Conservation (phyloP, 495 filamentous ascomycete species). For the Talaromyces thailandensis region DNA sequence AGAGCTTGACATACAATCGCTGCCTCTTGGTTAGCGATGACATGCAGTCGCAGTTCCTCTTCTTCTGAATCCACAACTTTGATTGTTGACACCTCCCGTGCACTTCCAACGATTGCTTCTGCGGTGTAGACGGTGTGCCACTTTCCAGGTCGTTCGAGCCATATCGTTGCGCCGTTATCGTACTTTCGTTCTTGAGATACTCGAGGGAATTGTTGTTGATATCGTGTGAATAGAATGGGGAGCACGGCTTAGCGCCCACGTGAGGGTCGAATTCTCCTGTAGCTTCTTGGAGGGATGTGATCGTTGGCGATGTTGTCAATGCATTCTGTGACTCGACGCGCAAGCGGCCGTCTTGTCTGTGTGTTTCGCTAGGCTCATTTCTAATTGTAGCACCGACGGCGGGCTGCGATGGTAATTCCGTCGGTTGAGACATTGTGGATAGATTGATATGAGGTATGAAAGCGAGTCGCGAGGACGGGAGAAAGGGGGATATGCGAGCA, state of each 20-base stretch:
- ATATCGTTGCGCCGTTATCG: conserved; percentile 14
- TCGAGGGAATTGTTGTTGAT: conserved; percentile 42
- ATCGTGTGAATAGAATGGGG: conserved; percentile 51
- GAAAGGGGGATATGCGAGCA: neutral
- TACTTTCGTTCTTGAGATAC: conserved; percentile 27
- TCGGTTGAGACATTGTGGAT: conserved; percentile 1
- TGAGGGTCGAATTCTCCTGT: conserved; percentile 31
- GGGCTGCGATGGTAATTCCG: conserved; percentile 1
- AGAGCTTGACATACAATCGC: conserved; percentile 39
- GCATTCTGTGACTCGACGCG: neutral
- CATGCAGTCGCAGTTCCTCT: conserved; percentile 24
- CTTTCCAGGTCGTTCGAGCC: conserved; percentile 23
- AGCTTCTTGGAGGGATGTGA: neutral
- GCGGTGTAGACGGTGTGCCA: conserved; percentile 8
- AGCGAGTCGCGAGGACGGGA: neutral
- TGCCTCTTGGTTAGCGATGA: conserved; percentile 38
- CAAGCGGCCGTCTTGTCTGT: neutral
- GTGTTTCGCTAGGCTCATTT: neutral
- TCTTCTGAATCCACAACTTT: conserved; percentile 34
- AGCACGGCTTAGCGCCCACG: conserved; percentile 41
- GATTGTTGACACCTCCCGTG: conserved; percentile 19
- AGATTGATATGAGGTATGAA: neutral
- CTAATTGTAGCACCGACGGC: conserved; percentile 1
- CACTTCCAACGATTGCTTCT: conserved; percentile 7
- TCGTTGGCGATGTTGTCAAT: neutral